These are phyloP conservation scores for Copromyces sp. DNA, from an alignment of 495 filamentous ascomycete species.

Conservation along the genomic window DNA sequence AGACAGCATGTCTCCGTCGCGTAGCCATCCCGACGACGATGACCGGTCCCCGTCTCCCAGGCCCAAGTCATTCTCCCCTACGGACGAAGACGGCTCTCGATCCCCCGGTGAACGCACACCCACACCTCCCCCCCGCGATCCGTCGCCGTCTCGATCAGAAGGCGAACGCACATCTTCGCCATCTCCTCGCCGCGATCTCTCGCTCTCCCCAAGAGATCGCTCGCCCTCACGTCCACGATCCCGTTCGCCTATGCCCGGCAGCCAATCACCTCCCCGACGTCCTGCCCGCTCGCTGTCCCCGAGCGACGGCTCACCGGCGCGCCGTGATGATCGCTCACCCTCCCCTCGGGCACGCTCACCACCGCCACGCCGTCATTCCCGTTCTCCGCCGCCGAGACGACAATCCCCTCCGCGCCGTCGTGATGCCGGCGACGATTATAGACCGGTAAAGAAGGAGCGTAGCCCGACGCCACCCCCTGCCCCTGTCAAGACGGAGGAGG, in stretches of 20 bases:
- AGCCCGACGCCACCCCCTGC: slow-evolving; percentile 40
- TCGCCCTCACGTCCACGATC: background rate
- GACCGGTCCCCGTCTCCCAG: slow-evolving; percentile 3
- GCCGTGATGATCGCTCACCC: slow-evolving; percentile 1
- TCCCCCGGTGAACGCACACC: background rate
- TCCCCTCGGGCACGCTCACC: slow-evolving; percentile 1
- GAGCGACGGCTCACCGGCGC: background rate
- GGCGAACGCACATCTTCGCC: slow-evolving; percentile 1
- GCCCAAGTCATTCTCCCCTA: background rate
- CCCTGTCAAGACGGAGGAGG: slow-evolving; percentile 58
- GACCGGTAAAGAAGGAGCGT: slow-evolving; percentile 24
- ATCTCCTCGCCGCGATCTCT: slow-evolving; percentile 3
- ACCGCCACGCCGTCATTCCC: slow-evolving; percentile 9
- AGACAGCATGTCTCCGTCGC: slow-evolving; percentile 17
- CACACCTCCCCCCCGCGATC: background rate
- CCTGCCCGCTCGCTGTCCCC: slow-evolving; percentile 4
- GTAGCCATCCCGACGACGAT: slow-evolving; percentile 4
- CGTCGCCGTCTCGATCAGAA: background rate
- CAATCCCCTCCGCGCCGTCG: slow-evolving; percentile 19
- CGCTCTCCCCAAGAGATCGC: background rate
- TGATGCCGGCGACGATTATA: slow-evolving; percentile 34
- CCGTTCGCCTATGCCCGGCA: background rate
- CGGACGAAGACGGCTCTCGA: background rate
- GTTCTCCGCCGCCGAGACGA: slow-evolving; percentile 17
- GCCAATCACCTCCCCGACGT: slow-evolving; percentile 5